These are phyloP conservation scores for Trichosporon sp. DNA, from an alignment of 1,284 basidiomycete species.

Conservation along the genomic window DNA sequence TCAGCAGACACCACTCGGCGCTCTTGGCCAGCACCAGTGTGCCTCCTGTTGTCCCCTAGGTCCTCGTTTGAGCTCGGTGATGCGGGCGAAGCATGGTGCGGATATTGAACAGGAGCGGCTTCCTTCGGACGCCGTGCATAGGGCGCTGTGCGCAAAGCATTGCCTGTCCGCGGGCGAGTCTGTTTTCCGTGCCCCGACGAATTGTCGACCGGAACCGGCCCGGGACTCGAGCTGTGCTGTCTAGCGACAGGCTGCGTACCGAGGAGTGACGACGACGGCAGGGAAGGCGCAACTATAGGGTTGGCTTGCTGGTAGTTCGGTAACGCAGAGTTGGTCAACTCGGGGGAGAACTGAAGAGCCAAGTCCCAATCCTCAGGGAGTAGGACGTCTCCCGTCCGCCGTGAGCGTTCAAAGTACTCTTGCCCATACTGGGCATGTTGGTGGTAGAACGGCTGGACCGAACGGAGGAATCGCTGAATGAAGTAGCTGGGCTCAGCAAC, in stretches of 20 bases:
- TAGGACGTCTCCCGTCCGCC: background rate
- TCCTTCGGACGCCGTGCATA: slow-evolving; percentile 2
- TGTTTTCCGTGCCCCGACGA: background rate
- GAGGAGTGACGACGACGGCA: background rate
- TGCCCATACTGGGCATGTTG: background rate
- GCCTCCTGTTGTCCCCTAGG: background rate
- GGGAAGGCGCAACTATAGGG: background rate
- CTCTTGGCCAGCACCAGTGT: background rate
- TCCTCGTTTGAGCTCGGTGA: background rate
- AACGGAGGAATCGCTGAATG: background rate
- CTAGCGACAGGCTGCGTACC: background rate
- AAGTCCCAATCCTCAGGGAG: background rate
- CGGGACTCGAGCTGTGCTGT: background rate
- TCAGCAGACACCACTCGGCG: background rate
- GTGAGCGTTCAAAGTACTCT: background rate
- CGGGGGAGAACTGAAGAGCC: background rate
- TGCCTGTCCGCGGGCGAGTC: background rate
- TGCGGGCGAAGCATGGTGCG: background rate
- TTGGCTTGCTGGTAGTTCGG: background rate
- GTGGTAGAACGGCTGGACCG: background rate
- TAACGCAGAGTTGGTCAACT: background rate
- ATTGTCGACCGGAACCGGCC: background rate
- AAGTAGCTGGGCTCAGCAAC: background rate
- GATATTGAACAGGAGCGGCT: background rate
- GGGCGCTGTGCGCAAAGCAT: slow-evolving; percentile 1